Percentiles rank a stretch among this genome's conserved stretches.
Conservation (phyloP, 306 rosid species). For the Citrullus mucosospermus region DNA sequence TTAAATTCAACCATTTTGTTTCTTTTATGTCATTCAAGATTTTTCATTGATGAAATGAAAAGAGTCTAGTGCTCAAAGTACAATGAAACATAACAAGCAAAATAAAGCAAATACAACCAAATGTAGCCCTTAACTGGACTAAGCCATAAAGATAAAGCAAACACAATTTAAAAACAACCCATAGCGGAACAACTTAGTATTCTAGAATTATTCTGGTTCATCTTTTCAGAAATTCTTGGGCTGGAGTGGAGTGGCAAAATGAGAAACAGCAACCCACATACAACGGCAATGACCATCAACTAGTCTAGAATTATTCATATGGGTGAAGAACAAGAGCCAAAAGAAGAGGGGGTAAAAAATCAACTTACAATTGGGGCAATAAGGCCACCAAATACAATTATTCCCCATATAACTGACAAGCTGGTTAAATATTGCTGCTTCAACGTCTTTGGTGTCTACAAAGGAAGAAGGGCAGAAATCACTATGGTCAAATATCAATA, state of each 20-base stretch:
- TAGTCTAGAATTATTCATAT: neutral
- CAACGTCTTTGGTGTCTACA: conserved; percentile 66
- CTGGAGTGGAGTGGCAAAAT: neutral
- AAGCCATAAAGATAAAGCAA: no score
- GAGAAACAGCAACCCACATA: neutral
- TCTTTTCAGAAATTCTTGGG: neutral
- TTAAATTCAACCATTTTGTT: neutral
- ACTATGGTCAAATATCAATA: conserved; percentile 4
- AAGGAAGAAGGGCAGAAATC: neutral
- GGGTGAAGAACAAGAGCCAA: neutral
- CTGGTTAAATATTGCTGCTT: conserved; percentile 79
- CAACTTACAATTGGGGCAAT: conserved; percentile 81
- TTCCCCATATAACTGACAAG: conserved; percentile 45
- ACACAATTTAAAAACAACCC: no score
- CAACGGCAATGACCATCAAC: neutral
- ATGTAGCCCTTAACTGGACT: no score
- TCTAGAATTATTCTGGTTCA: neutral
- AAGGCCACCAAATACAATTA: conserved; percentile 80
- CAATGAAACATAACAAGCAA: no score
- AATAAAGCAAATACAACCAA: no score
- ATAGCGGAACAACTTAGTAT: no score
- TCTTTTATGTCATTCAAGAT: neutral
- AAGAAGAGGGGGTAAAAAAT: neutral
- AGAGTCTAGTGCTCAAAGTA: no score
- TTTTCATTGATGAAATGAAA: no score